phyloP scores from a whole-genome alignment of 352 stramenopile genomes.

The Aphanomyces cochlioides region DNA sequence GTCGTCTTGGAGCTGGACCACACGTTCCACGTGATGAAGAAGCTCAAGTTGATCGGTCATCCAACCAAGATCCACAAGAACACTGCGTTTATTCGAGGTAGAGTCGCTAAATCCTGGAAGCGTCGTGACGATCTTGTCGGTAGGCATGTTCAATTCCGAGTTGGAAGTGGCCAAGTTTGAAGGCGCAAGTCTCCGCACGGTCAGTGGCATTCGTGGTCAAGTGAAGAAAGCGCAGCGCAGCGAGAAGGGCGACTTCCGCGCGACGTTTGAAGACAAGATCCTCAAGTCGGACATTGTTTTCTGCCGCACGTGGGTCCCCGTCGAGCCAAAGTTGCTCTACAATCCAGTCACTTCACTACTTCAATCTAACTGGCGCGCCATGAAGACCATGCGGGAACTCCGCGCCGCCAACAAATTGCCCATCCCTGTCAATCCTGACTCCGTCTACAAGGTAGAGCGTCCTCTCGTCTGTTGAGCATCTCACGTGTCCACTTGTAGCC shows the following conservation, averaged over 20 bases:
- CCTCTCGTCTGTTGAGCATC: neutral
- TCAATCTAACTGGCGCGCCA: conserved; percentile 53
- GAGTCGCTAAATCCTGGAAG: neutral
- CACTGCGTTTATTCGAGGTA: conserved; percentile 93
- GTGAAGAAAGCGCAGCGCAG: conserved; percentile 96
- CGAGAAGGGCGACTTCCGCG: conserved; percentile 94
- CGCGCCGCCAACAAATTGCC: conserved; percentile 92
- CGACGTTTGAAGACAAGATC: conserved; percentile 99
- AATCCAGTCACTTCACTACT: conserved; percentile 94
- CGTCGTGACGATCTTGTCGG: conserved; percentile 16
- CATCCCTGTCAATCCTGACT: conserved; percentile 96
- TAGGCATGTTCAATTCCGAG: conserved; percentile 95
- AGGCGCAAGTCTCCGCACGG: conserved; percentile 95
- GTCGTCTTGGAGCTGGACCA: conserved; percentile 97
- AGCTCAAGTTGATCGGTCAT: conserved; percentile 99
- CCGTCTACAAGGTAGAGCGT: conserved; percentile 90
- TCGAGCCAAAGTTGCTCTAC: conserved; percentile 98
- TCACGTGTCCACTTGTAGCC: conserved; percentile 39
- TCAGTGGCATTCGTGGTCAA: conserved; percentile 97
- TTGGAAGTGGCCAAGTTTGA: conserved; percentile 97
- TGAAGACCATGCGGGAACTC: conserved; percentile 95
- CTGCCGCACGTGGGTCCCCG: conserved; percentile 98
- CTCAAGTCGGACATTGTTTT: conserved; percentile 99
- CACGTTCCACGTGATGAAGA: conserved; percentile 98
- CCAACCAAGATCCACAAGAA: conserved; percentile 99